phyloP scores from a whole-genome alignment of 495 filamentous ascomycete genomes.

The Penicillium arizonense region DNA sequence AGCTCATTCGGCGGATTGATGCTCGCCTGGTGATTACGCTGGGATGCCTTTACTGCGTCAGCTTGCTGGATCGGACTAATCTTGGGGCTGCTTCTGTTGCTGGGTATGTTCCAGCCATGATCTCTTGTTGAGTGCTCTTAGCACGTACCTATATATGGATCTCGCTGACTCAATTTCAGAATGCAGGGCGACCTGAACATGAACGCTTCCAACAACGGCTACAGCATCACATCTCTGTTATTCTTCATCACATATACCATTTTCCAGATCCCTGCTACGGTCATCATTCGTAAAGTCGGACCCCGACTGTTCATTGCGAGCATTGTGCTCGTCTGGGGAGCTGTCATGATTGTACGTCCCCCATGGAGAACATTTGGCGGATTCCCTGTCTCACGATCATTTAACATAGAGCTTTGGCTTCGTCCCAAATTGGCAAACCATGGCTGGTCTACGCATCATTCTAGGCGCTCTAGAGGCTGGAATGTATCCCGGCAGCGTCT shows the following conservation, averaged over 20 bases:
- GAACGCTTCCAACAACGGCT: slow-evolving; percentile 7
- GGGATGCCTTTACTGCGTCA: slow-evolving; percentile 7
- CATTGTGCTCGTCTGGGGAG: slow-evolving; percentile 47
- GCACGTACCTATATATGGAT: not conserved
- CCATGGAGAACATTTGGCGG: not conserved
- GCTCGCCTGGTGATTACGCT: slow-evolving; percentile 4
- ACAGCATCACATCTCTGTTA: slow-evolving; percentile 4
- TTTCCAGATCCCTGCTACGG: slow-evolving; percentile 29
- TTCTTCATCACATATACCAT: slow-evolving; percentile 18
- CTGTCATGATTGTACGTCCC: slow-evolving; percentile 44
- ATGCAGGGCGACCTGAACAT: slow-evolving; percentile 8
- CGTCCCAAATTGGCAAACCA: slow-evolving; percentile 42
- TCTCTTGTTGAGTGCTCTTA: not conserved
- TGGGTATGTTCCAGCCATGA: not conserved
- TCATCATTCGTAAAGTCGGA: slow-evolving; percentile 53
- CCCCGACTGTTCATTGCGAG: slow-evolving; percentile 48
- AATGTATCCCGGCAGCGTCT: slow-evolving; percentile 56
- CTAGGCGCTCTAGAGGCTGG: slow-evolving; percentile 61
- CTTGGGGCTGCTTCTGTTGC: slow-evolving; percentile 6
- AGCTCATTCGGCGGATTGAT: slow-evolving; percentile 9
- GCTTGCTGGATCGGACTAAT: slow-evolving; percentile 6
- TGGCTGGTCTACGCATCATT: slow-evolving; percentile 53
- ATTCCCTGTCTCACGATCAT: not conserved
- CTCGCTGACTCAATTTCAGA: not conserved
- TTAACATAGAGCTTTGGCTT: slow-evolving; percentile 38